These are phyloP conservation scores for Arabidopsis arenosa DNA, from an alignment of 345 rosid species.

Conservation along the genomic window DNA sequence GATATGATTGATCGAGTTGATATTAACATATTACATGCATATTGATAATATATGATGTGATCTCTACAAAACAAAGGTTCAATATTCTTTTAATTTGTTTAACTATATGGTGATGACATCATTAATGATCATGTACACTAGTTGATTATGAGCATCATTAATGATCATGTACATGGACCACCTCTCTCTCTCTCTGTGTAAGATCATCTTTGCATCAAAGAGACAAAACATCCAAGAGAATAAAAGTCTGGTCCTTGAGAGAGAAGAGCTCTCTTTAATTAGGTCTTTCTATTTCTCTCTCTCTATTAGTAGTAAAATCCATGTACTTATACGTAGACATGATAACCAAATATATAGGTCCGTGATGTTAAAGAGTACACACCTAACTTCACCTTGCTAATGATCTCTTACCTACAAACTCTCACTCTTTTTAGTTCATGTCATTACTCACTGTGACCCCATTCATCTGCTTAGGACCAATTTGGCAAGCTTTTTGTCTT, in stretches of 20 bases:
- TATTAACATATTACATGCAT: constrained; percentile 3
- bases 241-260: constrained; percentile 48
- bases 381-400: constrained; percentile 45
- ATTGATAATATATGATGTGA: constrained; percentile 23
- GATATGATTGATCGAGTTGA: constrained; percentile 30
- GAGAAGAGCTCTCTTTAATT: constrained; percentile 35
- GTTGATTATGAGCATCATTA: constrained; percentile 42
- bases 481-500: constrained; percentile 41
- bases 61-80: constrained; percentile 15
- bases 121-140: not conserved
- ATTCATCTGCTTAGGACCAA: constrained; percentile 32
- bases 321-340: constrained; percentile 41
- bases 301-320: constrained; percentile 28
- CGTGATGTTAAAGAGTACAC: constrained; percentile 42
- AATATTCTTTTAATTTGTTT: constrained; percentile 5
- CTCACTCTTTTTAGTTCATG: constrained; percentile 39
- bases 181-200: constrained; percentile 32
- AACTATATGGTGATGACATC: constrained; percentile 29
- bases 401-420: constrained; percentile 45
- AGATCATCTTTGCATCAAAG: constrained; percentile 35
- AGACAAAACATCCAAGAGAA: constrained; percentile 44
- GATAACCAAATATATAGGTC: constrained; percentile 32
- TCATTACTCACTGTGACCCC: constrained; percentile 44
- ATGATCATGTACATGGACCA: constrained; percentile 45
- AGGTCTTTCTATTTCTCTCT: constrained; percentile 29